phyloP scores from a whole-genome alignment of 164 flowering plant species.

The Stephania yunnanensis region DNA sequence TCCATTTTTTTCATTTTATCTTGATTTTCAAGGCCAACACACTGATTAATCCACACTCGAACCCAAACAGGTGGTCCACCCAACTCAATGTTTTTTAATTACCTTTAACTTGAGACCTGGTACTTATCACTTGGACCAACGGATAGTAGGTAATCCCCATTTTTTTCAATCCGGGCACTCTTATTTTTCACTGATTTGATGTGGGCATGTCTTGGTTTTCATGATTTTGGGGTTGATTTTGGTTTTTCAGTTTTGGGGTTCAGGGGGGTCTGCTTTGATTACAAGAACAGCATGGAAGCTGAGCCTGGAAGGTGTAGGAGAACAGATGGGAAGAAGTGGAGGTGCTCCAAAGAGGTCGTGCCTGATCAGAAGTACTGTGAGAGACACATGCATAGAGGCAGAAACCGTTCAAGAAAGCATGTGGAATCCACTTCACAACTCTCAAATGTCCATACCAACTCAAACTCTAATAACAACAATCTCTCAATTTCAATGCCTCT shows the following conservation, averaged over 20 bases:
- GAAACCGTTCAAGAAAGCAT: constrained; percentile 84
- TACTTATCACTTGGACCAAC: too few species aligned
- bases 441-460: neutral
- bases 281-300: constrained; percentile 35
- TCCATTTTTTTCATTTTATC: too few species aligned
- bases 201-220: neutral
- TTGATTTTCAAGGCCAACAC: too few species aligned
- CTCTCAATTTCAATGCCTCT: constrained; percentile 21
- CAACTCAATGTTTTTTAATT: too few species aligned
- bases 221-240: neutral
- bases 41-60: too few species aligned
- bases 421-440: constrained; percentile 33
- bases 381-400: constrained; percentile 64
- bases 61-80: too few species aligned
- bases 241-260: constrained; percentile 20
- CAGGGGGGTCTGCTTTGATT: constrained; percentile 23
- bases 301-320: constrained; percentile 61
- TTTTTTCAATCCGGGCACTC: neutral
- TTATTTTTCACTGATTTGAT: neutral
- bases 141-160: too few species aligned
- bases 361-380: constrained; percentile 53
- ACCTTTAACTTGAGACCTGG: too few species aligned
- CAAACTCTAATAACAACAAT: constrained; percentile 2
- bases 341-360: constrained; percentile 37
- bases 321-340: constrained; percentile 60